These are phyloP conservation scores for Alopecurus myosuroides DNA, from an alignment of 176 grass and related monocot species.

Conservation along the genomic window DNA sequence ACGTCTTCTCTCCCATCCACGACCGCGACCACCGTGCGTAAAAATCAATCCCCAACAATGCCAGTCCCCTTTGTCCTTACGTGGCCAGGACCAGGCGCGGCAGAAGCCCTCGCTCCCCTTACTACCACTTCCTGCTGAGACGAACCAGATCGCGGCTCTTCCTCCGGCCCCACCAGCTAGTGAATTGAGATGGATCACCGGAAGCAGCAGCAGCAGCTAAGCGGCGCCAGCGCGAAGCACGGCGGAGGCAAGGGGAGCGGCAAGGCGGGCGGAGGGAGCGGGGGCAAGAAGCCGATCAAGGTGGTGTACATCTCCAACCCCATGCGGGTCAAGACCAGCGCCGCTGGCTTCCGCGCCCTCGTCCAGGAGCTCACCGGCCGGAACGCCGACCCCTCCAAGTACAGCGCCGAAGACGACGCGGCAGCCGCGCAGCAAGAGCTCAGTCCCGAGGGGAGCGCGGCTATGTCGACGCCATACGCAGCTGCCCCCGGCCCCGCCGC, in stretches of 20 bases:
- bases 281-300: constrained; percentile 76
- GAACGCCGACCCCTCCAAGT: constrained; percentile 60
- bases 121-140: background rate
- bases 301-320: constrained; percentile 96
- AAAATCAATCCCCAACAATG: constrained; percentile 9
- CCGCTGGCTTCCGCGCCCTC: constrained; percentile 60
- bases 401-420: constrained; percentile 18
- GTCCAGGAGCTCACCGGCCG: constrained; percentile 89
- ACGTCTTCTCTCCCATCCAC: background rate
- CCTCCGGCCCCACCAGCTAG: background rate
- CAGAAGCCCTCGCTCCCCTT: background rate
- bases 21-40: background rate
- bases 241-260: constrained; percentile 8
- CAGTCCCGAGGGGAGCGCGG: constrained; percentile 18
- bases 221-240: constrained; percentile 7
- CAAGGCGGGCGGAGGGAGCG: constrained; percentile 4
- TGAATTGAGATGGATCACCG: constrained; percentile 33
- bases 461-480: background rate
- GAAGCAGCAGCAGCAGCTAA: constrained; percentile 22
- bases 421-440: background rate
- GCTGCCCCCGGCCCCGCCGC: background rate
- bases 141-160: constrained; percentile 7
- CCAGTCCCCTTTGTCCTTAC: constrained; percentile 10
- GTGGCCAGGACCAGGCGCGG: constrained; percentile 18
- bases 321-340: constrained; percentile 64